A percentile compares a stretch with the other conserved stretches of the same genome.
Conservation (phyloP, 495 filamentous ascomycete species). For the Penicillium waksmanii region DNA sequence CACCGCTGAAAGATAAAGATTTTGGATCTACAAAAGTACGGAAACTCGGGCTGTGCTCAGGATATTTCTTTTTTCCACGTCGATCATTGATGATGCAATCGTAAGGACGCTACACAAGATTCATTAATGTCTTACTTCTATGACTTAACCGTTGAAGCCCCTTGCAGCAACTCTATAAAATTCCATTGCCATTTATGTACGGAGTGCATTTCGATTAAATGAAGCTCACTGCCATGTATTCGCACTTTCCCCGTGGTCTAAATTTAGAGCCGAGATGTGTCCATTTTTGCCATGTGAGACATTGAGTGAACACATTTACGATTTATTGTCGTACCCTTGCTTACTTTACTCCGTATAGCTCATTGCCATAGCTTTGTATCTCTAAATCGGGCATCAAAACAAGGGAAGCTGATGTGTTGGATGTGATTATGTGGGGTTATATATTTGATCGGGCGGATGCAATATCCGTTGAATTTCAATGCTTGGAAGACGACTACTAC, state of each 20-base stretch:
- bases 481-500: no score
- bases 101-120: background rate
- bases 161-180: background rate
- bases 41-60: background rate
- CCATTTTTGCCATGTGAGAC: conserved; percentile 1
- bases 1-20: background rate
- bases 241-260: background rate
- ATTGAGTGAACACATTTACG: background rate
- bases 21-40: no score
- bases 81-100: background rate
- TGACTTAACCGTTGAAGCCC: background rate
- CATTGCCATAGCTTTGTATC: no score
- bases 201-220: background rate
- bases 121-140: conserved; percentile 3
- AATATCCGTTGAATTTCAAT: no score
- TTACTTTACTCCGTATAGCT: background rate
- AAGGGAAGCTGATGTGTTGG: no score
- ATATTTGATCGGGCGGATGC: no score
- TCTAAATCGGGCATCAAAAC: no score
- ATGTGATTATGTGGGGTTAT: no score
- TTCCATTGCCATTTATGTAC: background rate
- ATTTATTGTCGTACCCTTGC: background rate
- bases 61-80: background rate
- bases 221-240: background rate
- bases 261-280: background rate